Evolutionary conservation across 768 basidiomycete genomes (phyloP).

Genomic region (Jaapia argillacea): DNA sequence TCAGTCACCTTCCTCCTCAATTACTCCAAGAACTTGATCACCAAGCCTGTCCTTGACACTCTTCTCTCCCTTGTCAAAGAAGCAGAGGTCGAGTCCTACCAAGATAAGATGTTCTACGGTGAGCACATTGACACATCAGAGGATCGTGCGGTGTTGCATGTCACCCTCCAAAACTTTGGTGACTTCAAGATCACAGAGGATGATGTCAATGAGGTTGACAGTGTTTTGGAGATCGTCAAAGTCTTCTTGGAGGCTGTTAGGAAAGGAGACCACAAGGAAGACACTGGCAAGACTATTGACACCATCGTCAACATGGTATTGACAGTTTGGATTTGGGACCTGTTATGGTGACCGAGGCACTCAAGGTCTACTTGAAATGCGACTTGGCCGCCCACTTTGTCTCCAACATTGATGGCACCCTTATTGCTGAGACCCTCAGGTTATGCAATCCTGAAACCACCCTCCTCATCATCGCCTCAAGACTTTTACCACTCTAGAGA

Average conservation of each 20-base stretch:
- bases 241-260: slow-evolving; percentile 80
- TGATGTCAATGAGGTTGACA: slow-evolving; percentile 74
- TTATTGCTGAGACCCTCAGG: slow-evolving; percentile 81
- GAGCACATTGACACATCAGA: slow-evolving; percentile 99
- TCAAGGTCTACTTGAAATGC: slow-evolving; percentile 87
- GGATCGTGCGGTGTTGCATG: slow-evolving; percentile 91
- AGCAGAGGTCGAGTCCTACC: slow-evolving; percentile 72
- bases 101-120: slow-evolving; percentile 92
- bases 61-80: slow-evolving; percentile 79
- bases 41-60: slow-evolving; percentile 66
- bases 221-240: slow-evolving; percentile 85
- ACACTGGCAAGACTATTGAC: slow-evolving; percentile 91
- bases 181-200: slow-evolving; percentile 73
- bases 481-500: slow-evolving; percentile 99
- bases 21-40: slow-evolving; percentile 95
- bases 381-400: slow-evolving; percentile 85
- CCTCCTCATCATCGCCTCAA: slow-evolving; percentile 97
- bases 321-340: slow-evolving; percentile 97
- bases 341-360: slow-evolving; percentile 98
- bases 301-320: slow-evolving; percentile 99
- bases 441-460: slow-evolving; percentile 85
- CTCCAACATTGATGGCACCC: slow-evolving; percentile 97
- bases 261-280: slow-evolving; percentile 89
- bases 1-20: slow-evolving; percentile 83
- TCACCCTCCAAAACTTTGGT: slow-evolving; percentile 77